Percentiles rank a stretch among this genome's conserved stretches.
Conservation (phyloP, 805 yeast species). For the Candida ortonii region DNA sequence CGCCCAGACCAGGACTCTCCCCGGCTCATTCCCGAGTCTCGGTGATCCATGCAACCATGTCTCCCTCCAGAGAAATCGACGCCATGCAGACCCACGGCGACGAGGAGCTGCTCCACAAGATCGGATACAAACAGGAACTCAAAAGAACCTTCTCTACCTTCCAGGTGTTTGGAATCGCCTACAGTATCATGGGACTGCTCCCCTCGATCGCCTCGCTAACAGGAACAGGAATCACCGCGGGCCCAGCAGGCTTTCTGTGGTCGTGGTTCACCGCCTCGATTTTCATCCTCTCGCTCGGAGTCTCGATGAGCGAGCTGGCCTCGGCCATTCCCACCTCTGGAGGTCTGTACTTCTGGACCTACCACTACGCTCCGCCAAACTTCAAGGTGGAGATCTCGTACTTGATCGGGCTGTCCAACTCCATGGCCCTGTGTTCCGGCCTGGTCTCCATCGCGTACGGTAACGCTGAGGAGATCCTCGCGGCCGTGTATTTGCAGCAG, state of each 20-base stretch:
- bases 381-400: constrained; percentile 54
- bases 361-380: constrained; percentile 58
- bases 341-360: constrained; percentile 69
- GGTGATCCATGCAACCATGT: constrained; percentile 23
- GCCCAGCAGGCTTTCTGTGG: constrained; percentile 68
- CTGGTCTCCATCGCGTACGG: constrained; percentile 70
- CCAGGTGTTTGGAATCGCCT: constrained; percentile 70
- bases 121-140: constrained; percentile 71
- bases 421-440: constrained; percentile 65
- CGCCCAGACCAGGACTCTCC: constrained; percentile 3
- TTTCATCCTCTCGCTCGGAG: constrained; percentile 57
- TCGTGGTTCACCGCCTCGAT: constrained; percentile 64
- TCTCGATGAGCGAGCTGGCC: constrained; percentile 63
- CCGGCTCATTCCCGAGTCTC: constrained; percentile 11
- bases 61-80: constrained; percentile 29
- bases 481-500: constrained; percentile 49
- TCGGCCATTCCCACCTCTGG: constrained; percentile 74
- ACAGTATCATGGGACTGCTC: constrained; percentile 67
- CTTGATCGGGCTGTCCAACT: constrained; percentile 64
- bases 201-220: constrained; percentile 62
- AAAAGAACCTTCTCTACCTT: constrained; percentile 57
- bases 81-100: constrained; percentile 27
- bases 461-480: constrained; percentile 55
- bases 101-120: constrained; percentile 43
- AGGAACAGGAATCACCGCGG: constrained; percentile 53